Evolutionary conservation across 345 rosid genomes (phyloP).

Genomic region (Gossypium anomalum): DNA sequence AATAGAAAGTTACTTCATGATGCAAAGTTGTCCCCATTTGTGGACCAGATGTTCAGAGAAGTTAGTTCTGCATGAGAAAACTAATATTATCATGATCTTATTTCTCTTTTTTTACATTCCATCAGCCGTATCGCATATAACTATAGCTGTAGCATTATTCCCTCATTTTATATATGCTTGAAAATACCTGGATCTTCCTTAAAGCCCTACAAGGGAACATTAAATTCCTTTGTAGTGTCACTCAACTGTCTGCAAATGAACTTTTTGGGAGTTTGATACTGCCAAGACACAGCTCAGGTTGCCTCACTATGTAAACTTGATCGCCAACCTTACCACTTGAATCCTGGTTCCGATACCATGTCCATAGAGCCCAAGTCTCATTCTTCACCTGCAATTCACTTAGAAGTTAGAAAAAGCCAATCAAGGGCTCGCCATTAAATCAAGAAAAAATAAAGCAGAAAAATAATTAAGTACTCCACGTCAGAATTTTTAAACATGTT

Average conservation of each 20-base stretch:
- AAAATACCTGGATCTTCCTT: slow-evolving; percentile 3
- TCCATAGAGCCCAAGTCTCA: slow-evolving; percentile 86
- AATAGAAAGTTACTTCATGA: background rate
- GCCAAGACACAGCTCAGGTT: slow-evolving; percentile 41
- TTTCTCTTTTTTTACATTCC: background rate
- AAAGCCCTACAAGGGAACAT: background rate
- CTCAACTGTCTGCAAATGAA: slow-evolving; percentile 21
- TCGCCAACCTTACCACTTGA: slow-evolving; percentile 49
- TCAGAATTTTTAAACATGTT: background rate
- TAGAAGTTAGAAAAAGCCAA: background rate
- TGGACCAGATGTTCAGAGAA: background rate
- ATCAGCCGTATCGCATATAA: background rate
- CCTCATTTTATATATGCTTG: background rate
- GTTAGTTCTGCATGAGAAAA: background rate
- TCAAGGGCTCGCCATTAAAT: background rate
- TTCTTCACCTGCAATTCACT: slow-evolving; percentile 57
- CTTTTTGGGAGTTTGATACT: slow-evolving; percentile 10
- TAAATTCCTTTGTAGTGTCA: background rate
- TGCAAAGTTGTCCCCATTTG: background rate
- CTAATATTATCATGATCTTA: background rate
- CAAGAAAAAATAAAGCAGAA: background rate
- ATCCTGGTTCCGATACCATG: slow-evolving; percentile 88
- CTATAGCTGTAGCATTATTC: background rate
- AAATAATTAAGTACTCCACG: background rate
- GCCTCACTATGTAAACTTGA: slow-evolving; percentile 74